These are phyloP conservation scores for Scalesia atractyloides DNA, from an alignment of 129 eudicot genomes.

Conservation along the genomic window DNA sequence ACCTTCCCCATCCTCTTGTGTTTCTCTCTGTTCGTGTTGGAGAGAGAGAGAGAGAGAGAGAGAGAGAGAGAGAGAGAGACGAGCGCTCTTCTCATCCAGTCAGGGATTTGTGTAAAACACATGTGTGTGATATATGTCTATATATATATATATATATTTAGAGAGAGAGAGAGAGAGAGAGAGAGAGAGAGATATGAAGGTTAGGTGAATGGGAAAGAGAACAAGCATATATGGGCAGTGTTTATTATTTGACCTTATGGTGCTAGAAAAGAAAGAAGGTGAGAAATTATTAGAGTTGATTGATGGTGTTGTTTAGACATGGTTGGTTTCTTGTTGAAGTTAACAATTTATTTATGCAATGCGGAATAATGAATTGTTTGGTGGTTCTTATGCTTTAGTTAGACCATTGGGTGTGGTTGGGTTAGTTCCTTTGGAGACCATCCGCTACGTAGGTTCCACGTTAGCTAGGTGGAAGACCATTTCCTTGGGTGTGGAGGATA, in stretches of 20 bases:
- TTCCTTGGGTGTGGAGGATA: too few species aligned
- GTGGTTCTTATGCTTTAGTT: neutral
- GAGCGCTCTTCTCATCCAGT: neutral
- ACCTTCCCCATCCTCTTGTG: constrained; percentile 6
- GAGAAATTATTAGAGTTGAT: neutral
- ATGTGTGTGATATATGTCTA: neutral
- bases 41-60: constrained; percentile 9
- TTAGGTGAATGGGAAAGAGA: constrained; percentile 1
- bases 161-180: neutral
- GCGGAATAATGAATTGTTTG: neutral
- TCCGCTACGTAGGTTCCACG: too few species aligned
- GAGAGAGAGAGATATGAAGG: neutral
- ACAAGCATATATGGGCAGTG: neutral
- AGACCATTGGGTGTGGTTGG: too few species aligned
- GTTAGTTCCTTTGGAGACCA: too few species aligned
- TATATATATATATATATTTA: neutral
- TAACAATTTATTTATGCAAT: neutral
- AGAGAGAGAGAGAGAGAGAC: constrained; percentile 8
- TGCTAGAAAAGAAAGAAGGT: neutral
- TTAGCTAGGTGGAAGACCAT: too few species aligned
- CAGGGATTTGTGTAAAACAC: neutral
- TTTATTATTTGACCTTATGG: neutral
- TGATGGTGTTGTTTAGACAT: constrained; percentile 3
- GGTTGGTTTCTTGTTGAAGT: constrained; percentile 13
- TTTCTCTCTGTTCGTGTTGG: neutral